phyloP scores from a whole-genome alignment of 345 rosid genomes.

The Ceriops zippeliana region DNA sequence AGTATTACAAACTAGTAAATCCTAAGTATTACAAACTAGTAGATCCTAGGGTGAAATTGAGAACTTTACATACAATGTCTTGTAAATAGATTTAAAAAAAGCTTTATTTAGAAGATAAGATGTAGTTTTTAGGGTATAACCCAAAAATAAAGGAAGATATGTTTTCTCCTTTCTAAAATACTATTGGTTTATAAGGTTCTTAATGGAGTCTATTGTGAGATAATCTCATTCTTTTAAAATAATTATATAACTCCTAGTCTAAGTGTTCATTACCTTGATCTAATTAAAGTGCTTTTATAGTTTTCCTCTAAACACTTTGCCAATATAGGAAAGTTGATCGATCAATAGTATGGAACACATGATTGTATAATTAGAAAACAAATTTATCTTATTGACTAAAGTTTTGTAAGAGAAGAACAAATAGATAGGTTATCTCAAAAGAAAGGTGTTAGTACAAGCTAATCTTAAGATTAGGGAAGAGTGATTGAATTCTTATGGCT shows the following conservation, averaged over 20 bases:
- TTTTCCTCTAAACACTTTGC: not conserved
- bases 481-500: no score
- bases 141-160: not conserved
- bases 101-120: not conserved
- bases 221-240: not conserved
- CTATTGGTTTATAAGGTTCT: not conserved
- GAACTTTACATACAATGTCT: not conserved
- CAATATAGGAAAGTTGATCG: no score
- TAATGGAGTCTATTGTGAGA: not conserved
- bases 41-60: no score
- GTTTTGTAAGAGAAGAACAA: no score
- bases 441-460: no score
- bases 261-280: not conserved
- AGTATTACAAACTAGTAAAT: no score
- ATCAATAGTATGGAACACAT: no score
- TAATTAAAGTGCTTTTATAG: not conserved
- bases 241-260: not conserved
- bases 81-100: not conserved
- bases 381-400: no score
- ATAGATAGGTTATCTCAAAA: no score
- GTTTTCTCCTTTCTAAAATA: not conserved
- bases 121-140: not conserved
- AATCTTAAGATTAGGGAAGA: no score
- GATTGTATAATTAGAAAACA: no score
- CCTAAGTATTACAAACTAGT: no score